Evolutionary conservation across 1,284 basidiomycete genomes (phyloP).

Genomic region (Trichosporon inkin): DNA sequence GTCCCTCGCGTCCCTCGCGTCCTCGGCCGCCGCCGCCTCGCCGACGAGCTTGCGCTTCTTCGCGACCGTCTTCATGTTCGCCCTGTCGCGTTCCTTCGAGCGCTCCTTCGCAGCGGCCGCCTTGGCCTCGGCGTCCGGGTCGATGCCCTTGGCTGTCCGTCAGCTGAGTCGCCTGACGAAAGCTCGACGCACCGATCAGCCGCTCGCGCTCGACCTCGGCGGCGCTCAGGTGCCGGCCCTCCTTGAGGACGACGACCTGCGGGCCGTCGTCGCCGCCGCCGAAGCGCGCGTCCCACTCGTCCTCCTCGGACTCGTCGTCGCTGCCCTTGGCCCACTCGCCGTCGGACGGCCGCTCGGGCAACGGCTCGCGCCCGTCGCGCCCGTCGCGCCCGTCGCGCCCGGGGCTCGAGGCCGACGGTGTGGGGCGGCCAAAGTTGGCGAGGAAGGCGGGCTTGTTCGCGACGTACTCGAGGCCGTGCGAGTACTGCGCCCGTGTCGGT

Average conservation of each 20-base stretch:
- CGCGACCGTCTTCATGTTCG: constrained; percentile 14
- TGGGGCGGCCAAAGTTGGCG: constrained; percentile 35
- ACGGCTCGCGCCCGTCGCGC: constrained; percentile 15
- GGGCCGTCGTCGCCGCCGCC: constrained; percentile 78
- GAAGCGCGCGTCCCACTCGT: constrained; percentile 66
- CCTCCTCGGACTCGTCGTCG: constrained; percentile 58
- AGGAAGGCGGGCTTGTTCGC: constrained; percentile 43
- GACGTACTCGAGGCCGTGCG: constrained; percentile 38
- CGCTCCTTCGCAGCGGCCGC: background rate
- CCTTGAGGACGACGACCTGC: constrained; percentile 75
- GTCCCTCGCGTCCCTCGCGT: background rate
- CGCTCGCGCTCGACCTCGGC: constrained; percentile 70
- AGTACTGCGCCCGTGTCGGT: constrained; percentile 23
- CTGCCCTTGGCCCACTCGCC: constrained; percentile 37
- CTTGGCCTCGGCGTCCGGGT: constrained; percentile 7
- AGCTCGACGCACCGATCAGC: constrained; percentile 60
- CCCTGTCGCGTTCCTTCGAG: constrained; percentile 14
- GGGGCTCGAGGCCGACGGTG: background rate
- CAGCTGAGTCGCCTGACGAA: background rate
- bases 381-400: constrained; percentile 1
- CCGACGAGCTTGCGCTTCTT: constrained; percentile 43
- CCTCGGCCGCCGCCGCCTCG: constrained; percentile 14
- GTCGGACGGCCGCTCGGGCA: constrained; percentile 40
- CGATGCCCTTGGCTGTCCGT: constrained; percentile 12
- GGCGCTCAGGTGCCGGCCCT: constrained; percentile 73